Evolutionary conservation across 306 rosid species (phyloP).

Genomic region (Quillaja saponaria): DNA sequence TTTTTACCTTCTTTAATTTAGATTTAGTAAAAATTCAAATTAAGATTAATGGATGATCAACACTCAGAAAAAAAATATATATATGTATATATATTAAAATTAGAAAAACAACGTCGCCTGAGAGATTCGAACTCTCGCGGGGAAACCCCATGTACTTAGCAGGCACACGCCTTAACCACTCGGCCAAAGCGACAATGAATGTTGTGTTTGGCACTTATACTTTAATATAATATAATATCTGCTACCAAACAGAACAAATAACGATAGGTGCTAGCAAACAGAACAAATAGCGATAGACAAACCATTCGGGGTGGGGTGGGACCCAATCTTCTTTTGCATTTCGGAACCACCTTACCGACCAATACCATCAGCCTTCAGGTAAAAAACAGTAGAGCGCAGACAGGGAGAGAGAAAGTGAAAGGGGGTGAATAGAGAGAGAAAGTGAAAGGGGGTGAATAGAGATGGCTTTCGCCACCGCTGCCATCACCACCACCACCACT

Average conservation of each 20-base stretch:
- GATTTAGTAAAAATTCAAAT: no score
- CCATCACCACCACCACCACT: neutral
- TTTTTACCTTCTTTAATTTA: no score
- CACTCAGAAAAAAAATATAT: no score
- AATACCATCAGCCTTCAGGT: conserved; percentile 1
- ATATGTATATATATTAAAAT: no score
- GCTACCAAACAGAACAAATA: conserved; percentile 21
- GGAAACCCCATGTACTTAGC: conserved; percentile 67
- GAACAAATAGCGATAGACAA: conserved; percentile 19
- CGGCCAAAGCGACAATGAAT: conserved; percentile 57
- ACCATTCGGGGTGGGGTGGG: conserved; percentile 32
- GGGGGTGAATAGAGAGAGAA: no score
- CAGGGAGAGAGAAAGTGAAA: no score
- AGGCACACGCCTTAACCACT: conserved; percentile 82
- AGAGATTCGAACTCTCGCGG: conserved; percentile 74
- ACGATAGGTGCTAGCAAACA: no score
- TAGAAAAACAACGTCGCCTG: conserved; percentile 45
- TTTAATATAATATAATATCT: neutral
- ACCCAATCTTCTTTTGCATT: conserved; percentile 4
- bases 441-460: neutral
- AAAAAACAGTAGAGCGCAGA: neutral
- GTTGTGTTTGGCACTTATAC: neutral
- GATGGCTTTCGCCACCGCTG: conserved; percentile 26
- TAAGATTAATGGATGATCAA: no score
- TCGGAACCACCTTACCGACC: neutral